phyloP scores from a whole-genome alignment of 768 basidiomycete species.

The Suillus plorans region DNA sequence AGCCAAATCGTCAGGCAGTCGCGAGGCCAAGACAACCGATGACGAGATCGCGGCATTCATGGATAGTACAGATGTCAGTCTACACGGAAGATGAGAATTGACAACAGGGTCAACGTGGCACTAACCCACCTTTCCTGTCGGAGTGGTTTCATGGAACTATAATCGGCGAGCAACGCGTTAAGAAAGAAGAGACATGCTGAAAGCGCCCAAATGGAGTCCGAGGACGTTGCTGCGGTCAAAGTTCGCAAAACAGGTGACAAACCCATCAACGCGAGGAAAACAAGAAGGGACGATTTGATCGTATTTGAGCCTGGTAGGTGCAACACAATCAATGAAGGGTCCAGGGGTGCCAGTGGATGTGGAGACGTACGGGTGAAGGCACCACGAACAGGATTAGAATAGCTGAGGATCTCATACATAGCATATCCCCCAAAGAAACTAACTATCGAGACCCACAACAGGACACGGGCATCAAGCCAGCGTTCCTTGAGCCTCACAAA shows the following conservation, averaged over 20 bases:
- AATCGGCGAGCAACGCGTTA: constrained; percentile 83
- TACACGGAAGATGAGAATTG: constrained; percentile 34
- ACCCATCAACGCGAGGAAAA: constrained; percentile 86
- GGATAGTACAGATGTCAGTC: constrained; percentile 79
- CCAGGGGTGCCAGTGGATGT: constrained; percentile 1
- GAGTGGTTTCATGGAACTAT: constrained; percentile 49
- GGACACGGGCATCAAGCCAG: constrained; percentile 62
- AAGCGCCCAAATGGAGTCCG: constrained; percentile 96
- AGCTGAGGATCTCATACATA: constrained; percentile 58
- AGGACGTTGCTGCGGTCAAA: constrained; percentile 91
- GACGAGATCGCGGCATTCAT: constrained; percentile 93
- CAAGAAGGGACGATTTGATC: constrained; percentile 79
- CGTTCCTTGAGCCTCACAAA: constrained; percentile 72
- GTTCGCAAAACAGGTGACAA: constrained; percentile 90
- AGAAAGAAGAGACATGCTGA: constrained; percentile 82
- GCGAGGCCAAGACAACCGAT: constrained; percentile 90
- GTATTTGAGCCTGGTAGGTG: constrained; percentile 58
- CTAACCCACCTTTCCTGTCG: constrained; percentile 58
- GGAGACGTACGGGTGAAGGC: constrained; percentile 26
- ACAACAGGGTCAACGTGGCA: constrained; percentile 20
- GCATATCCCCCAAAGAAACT: constrained; percentile 63
- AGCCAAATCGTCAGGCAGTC: constrained; percentile 75
- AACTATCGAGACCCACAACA: constrained; percentile 63
- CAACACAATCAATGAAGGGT: constrained; percentile 12
- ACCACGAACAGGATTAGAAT: constrained; percentile 29